phyloP scores from a whole-genome alignment of 2,329 filamentous ascomycete genomes.

The Mycogone perniciosa region DNA sequence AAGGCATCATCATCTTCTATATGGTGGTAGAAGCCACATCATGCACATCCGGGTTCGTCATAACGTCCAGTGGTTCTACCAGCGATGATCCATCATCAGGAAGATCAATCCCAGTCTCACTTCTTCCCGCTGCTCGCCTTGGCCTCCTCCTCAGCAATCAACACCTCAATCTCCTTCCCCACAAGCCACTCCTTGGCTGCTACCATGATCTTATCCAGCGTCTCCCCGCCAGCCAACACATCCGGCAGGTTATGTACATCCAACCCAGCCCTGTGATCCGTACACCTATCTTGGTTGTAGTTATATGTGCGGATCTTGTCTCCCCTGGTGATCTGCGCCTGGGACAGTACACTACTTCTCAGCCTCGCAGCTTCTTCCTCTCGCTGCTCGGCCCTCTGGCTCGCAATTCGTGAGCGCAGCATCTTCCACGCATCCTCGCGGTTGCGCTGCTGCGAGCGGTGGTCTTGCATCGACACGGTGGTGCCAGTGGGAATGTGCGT shows the following conservation, averaged over 20 bases:
- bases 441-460: slow-evolving; percentile 83
- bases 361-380: slow-evolving; percentile 73
- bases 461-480: slow-evolving; percentile 87
- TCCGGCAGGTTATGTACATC: slow-evolving; percentile 75
- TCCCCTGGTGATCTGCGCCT: slow-evolving; percentile 76
- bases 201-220: slow-evolving; percentile 68
- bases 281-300: slow-evolving; percentile 67
- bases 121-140: slow-evolving; percentile 19
- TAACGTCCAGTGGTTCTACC: not conserved
- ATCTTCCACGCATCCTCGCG: slow-evolving; percentile 81
- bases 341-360: slow-evolving; percentile 70
- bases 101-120: not conserved
- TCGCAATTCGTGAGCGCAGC: slow-evolving; percentile 74
- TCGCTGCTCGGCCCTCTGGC: slow-evolving; percentile 69
- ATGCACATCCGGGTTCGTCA: not conserved
- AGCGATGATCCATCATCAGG: not conserved
- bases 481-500: slow-evolving; percentile 86
- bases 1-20: not conserved
- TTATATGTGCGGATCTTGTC: slow-evolving; percentile 97
- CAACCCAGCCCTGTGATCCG: slow-evolving; percentile 76
- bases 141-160: slow-evolving; percentile 58
- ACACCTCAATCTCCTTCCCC: slow-evolving; percentile 63
- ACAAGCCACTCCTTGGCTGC: slow-evolving; percentile 72
- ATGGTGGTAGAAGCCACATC: not conserved
- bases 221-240: slow-evolving; percentile 68